A percentile compares a stretch with the other conserved stretches of the same genome.
Conservation (phyloP, 2,329 filamentous ascomycete species). For the Emmonsia crescens region DNA sequence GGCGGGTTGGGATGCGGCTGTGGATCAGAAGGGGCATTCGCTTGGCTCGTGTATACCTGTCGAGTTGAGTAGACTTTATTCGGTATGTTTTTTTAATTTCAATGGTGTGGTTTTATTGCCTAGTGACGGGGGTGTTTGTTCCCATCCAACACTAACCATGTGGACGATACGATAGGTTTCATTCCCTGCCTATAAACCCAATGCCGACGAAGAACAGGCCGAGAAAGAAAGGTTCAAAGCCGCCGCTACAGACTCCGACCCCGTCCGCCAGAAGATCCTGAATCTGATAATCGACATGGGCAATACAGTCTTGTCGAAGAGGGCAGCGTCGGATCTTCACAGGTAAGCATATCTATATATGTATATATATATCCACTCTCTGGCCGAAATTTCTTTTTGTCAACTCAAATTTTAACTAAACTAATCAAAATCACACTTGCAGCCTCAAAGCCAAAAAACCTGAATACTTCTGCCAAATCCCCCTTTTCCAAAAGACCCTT, state of each 20-base stretch:
- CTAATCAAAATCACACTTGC: too few species aligned
- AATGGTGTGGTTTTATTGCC: neutral
- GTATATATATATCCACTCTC: too few species aligned
- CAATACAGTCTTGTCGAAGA: constrained; percentile 86
- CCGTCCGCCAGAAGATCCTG: constrained; percentile 61
- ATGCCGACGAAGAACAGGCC: constrained; percentile 33
- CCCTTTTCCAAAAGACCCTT: constrained; percentile 77
- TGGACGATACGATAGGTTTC: constrained; percentile 18
- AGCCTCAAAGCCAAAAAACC: constrained; percentile 66
- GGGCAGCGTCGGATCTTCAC: constrained; percentile 69
- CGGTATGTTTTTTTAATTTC: constrained; percentile 40
- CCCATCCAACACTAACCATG: neutral
- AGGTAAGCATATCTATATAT: constrained; percentile 29
- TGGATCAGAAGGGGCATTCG: constrained; percentile 69
- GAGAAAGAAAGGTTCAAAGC: constrained; percentile 41
- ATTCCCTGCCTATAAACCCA: constrained; percentile 29
- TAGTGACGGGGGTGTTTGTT: too few species aligned
- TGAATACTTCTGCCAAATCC: constrained; percentile 61
- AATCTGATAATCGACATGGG: constrained; percentile 79
- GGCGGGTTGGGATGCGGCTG: constrained; percentile 85
- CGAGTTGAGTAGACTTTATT: constrained; percentile 67
- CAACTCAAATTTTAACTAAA: too few species aligned
- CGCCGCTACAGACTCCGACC: constrained; percentile 51
- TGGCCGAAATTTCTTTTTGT: too few species aligned
- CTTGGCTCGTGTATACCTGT: constrained; percentile 79